These are phyloP conservation scores for Pyracantha coccinea DNA, from an alignment of 331 rosid genomes.

Conservation along the genomic window DNA sequence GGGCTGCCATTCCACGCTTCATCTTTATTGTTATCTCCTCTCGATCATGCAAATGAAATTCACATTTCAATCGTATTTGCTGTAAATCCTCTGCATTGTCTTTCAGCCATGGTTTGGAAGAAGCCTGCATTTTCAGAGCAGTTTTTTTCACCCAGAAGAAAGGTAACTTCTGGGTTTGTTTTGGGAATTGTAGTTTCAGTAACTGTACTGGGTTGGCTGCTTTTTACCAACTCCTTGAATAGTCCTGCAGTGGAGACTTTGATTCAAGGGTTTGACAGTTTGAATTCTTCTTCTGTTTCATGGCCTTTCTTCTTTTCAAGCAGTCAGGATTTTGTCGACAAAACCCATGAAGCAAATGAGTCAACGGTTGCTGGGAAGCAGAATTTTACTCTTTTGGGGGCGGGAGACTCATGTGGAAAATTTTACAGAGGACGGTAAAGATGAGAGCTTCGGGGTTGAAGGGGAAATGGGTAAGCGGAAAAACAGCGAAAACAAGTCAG, in stretches of 20 bases:
- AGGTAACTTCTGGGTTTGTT: constrained; percentile 59
- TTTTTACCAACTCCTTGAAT: constrained; percentile 27
- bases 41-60: not conserved
- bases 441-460: constrained; percentile 22
- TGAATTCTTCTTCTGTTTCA: constrained; percentile 22
- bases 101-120: constrained; percentile 47
- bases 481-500: constrained; percentile 4
- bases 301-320: constrained; percentile 34
- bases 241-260: constrained; percentile 24
- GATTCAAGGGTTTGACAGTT: constrained; percentile 27
- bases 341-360: constrained; percentile 15
- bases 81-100: not conserved
- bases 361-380: not conserved
- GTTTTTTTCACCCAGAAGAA: constrained; percentile 38
- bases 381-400: constrained; percentile 7
- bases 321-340: not conserved
- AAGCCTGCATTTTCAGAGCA: constrained; percentile 39
- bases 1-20: not conserved
- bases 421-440: constrained; percentile 7
- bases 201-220: constrained; percentile 29
- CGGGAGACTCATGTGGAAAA: constrained; percentile 16
- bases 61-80: not conserved
- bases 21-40: not conserved
- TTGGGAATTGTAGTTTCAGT: constrained; percentile 56
- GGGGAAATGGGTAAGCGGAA: constrained; percentile 7